phyloP scores from a whole-genome alignment of 1,139 yeast genomes.

The Taiozyma onychis region DNA sequence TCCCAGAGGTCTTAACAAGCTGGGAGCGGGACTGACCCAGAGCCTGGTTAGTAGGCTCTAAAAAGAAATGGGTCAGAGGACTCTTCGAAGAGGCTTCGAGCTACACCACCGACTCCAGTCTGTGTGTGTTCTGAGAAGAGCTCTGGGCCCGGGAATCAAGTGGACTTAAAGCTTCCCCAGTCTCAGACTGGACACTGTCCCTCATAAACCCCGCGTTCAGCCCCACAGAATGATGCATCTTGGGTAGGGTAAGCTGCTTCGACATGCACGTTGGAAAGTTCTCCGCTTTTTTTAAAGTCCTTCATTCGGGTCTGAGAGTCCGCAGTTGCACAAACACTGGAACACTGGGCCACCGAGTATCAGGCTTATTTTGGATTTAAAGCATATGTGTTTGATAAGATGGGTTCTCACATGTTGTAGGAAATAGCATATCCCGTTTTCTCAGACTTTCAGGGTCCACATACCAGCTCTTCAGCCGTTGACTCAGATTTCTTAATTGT shows the following conservation, averaged over 20 bases:
- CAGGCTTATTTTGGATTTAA: neutral
- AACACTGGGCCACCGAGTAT: neutral
- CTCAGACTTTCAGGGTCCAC: too few species aligned
- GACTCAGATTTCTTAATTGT: neutral
- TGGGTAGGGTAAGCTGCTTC: neutral
- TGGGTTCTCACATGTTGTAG: too few species aligned
- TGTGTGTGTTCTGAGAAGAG: too few species aligned
- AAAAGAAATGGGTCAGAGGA: too few species aligned
- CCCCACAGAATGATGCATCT: neutral
- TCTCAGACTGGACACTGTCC: neutral
- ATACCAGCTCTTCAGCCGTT: too few species aligned
- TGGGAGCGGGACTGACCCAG: too few species aligned
- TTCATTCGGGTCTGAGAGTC: neutral
- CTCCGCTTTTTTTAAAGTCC: neutral
- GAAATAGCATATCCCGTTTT: too few species aligned
- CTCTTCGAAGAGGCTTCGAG: too few species aligned
- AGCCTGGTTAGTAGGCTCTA: too few species aligned
- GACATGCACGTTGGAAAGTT: neutral
- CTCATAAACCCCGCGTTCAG: neutral
- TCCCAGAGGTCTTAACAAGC: too few species aligned
- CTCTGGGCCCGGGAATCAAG: too few species aligned
- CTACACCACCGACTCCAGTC: too few species aligned
- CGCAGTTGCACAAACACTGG: neutral
- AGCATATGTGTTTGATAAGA: neutral
- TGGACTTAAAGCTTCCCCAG: neutral